Conservation (phyloP, 495 filamentous ascomycete species). For the Copromyces sp. region DNA sequence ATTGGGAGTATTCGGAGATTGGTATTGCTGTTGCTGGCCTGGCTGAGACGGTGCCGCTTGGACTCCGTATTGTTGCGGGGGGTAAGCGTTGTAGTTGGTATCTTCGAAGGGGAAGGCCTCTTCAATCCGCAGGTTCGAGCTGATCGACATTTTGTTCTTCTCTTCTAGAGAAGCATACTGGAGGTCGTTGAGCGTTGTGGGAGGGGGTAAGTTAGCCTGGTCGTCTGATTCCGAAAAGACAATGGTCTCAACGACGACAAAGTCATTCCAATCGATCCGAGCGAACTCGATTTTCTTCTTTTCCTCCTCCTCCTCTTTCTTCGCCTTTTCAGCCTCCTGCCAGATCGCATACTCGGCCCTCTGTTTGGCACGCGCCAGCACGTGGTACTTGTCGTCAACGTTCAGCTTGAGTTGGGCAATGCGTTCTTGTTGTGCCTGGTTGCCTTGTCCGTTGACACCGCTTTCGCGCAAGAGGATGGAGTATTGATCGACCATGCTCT, state of each 20-base stretch:
- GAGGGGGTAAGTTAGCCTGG: conserved; percentile 73
- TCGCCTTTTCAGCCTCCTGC: conserved; percentile 74
- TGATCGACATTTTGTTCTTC: conserved; percentile 79
- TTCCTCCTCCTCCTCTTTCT: conserved; percentile 82
- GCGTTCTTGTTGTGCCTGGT: conserved; percentile 57
- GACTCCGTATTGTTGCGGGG: conserved; percentile 18
- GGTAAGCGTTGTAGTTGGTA: conserved; percentile 27
- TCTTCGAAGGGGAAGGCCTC: conserved; percentile 87
- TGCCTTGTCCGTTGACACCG: conserved; percentile 55
- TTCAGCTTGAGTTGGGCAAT: conserved; percentile 69
- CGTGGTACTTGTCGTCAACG: conserved; percentile 63
- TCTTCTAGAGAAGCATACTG: conserved; percentile 92
- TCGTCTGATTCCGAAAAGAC: conserved; percentile 85
- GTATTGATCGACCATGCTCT: conserved; percentile 85
- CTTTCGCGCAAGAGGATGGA: conserved; percentile 65
- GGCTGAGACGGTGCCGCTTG: conserved; percentile 20
- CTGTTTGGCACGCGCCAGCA: conserved; percentile 70
- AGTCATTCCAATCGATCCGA: conserved; percentile 97
- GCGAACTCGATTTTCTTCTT: conserved; percentile 76
- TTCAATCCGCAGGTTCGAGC: conserved; percentile 75
- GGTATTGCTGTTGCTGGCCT: conserved; percentile 23
- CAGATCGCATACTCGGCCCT: conserved; percentile 80
- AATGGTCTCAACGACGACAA: conserved; percentile 93
- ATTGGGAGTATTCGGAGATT: conserved; percentile 24
- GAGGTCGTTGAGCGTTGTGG: conserved; percentile 78